phyloP scores from a whole-genome alignment of 306 rosid genomes.

The Gleditsia sinensis region DNA sequence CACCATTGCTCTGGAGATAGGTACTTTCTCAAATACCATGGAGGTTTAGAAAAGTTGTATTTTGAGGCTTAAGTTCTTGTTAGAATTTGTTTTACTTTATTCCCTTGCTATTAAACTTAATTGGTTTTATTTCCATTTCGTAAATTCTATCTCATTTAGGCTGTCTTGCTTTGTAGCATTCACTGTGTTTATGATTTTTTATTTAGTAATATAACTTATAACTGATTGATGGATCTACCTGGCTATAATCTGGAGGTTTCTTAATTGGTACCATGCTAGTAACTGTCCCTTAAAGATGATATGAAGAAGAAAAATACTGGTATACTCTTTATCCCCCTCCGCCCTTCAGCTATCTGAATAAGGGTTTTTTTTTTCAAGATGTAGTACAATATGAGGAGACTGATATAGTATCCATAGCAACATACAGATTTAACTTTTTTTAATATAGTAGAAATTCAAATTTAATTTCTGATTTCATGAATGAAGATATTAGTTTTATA shows the following conservation, averaged over 20 bases:
- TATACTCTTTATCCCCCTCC: not conserved
- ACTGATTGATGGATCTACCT: not conserved
- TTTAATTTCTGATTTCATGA: not conserved
- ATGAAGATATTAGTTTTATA: not conserved
- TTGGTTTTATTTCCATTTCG: conserved; percentile 41
- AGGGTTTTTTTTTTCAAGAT: not conserved
- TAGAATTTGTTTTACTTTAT: conserved; percentile 39
- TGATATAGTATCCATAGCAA: not conserved
- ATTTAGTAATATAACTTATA: conserved; percentile 9
- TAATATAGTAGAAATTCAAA: not conserved
- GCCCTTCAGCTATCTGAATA: not conserved
- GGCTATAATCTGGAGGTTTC: conserved; percentile 6
- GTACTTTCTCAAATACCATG: conserved; percentile 54
- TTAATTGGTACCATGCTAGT: conserved; percentile 24
- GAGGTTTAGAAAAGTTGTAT: conserved; percentile 61
- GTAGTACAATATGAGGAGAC: conserved; percentile 13
- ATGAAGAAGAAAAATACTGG: not conserved
- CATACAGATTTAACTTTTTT: not conserved
- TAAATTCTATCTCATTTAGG: conserved; percentile 36
- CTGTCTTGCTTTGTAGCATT: conserved; percentile 29
- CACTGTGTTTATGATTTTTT: conserved; percentile 31
- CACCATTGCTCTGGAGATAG: conserved; percentile 59
- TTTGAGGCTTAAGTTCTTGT: conserved; percentile 54
- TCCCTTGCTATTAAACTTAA: conserved; percentile 39
- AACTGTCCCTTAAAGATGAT: conserved; percentile 34